Conservation (phyloP, 2,329 filamentous ascomycete species). For the Fusarium sp. region DNA sequence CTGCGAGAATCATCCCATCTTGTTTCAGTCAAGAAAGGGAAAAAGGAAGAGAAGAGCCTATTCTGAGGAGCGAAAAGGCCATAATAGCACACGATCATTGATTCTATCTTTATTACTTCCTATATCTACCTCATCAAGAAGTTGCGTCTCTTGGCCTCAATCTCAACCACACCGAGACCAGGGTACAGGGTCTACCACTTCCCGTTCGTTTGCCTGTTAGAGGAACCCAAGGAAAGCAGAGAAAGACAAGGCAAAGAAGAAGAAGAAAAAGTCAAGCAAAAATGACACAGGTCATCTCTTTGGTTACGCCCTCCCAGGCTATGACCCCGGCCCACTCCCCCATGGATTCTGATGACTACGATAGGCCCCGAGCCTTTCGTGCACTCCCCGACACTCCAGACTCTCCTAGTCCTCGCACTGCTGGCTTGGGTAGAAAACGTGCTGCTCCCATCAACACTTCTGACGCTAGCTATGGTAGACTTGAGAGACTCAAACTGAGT, state of each 20-base stretch:
- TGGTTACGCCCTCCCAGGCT: conserved; percentile 39
- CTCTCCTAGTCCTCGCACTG: conserved; percentile 40
- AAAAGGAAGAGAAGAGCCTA: background rate
- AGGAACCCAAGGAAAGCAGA: background rate
- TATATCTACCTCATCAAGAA: conserved; percentile 4
- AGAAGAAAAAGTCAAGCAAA: conserved; percentile 5
- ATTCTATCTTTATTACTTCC: conserved; percentile 8
- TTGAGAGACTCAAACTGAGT: conserved; percentile 44
- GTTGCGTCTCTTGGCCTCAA: background rate
- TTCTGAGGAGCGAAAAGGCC: background rate
- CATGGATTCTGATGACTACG: conserved; percentile 37
- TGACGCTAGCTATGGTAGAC: conserved; percentile 52
- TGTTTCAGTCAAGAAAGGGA: conserved; percentile 21
- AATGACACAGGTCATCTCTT: conserved; percentile 44
- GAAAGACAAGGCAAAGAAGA: background rate
- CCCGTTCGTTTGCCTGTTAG: conserved; percentile 32
- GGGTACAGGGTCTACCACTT: conserved; percentile 20
- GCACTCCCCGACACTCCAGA: conserved; percentile 34
- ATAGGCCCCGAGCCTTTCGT: conserved; percentile 32
- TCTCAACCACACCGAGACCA: conserved; percentile 7
- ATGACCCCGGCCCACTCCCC: conserved; percentile 40
- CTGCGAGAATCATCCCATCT: conserved; percentile 17
- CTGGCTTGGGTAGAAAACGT: conserved; percentile 52
- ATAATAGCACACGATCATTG: background rate
- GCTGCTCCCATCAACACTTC: conserved; percentile 57